These are phyloP conservation scores for Kondoa malvinella DNA, from an alignment of 768 basidiomycete genomes.

Conservation along the genomic window DNA sequence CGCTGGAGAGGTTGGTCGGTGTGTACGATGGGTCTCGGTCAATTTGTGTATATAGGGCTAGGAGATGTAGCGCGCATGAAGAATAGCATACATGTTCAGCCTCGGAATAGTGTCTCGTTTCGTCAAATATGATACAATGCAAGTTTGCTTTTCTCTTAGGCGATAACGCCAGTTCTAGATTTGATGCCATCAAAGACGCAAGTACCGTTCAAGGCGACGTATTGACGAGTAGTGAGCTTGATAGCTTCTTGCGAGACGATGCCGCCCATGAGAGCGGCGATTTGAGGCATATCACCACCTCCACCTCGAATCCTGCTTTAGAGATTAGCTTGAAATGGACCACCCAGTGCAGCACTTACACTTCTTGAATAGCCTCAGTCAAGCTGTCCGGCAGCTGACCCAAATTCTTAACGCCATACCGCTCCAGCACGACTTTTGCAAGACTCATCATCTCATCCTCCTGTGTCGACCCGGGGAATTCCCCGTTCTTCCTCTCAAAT, in stretches of 20 bases:
- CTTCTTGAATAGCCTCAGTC: conserved; percentile 35
- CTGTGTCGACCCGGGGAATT: neutral
- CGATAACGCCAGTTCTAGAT: conserved; percentile 28
- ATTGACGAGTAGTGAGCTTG: conserved; percentile 92
- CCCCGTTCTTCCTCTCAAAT: conserved; percentile 2
- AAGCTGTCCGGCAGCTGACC: conserved; percentile 14
- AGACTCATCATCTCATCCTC: conserved; percentile 6
- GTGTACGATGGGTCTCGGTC: neutral
- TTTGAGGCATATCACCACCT: conserved; percentile 74
- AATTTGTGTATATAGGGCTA: neutral
- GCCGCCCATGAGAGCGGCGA: conserved; percentile 81
- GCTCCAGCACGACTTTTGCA: conserved; percentile 27
- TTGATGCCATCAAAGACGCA: conserved; percentile 59
- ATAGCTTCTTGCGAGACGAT: conserved; percentile 90
- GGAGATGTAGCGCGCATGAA: neutral
- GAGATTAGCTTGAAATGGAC: neutral
- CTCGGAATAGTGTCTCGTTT: neutral
- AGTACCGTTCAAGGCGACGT: conserved; percentile 71
- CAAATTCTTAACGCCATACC: conserved; percentile 36
- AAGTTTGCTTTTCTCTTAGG: neutral
- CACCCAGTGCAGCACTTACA: conserved; percentile 20
- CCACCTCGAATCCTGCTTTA: conserved; percentile 39
- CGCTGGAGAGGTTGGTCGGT: neutral
- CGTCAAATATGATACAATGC: neutral
- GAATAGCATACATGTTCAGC: neutral